phyloP scores from a whole-genome alignment of 176 grass and related monocot genomes.

The Bonia amplexicaulis region DNA sequence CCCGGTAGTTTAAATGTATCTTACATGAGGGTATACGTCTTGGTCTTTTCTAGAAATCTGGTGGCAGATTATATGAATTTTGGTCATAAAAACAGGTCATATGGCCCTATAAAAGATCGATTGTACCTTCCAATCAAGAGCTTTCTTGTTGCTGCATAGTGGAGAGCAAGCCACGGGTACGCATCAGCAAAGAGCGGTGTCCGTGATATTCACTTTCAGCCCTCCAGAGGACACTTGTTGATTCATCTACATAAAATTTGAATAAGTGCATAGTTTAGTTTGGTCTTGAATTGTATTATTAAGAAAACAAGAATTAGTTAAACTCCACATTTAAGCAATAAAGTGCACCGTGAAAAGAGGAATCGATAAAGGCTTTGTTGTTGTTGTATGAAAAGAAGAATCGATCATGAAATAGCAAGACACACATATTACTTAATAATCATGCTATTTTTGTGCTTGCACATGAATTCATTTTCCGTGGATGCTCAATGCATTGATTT shows the following conservation, averaged over 20 bases:
- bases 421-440: not conserved
- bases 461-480: not conserved
- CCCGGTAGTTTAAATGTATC: not conserved
- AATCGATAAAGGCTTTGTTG: not conserved
- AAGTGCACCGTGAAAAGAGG: not conserved
- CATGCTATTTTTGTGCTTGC: not conserved
- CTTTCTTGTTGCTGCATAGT: slow-evolving; percentile 63
- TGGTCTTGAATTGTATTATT: not conserved
- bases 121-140: slow-evolving; percentile 62
- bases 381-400: not conserved
- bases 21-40: not conserved
- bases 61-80: not conserved
- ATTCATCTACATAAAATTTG: slow-evolving; percentile 55
- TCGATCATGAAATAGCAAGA: not conserved
- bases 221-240: slow-evolving; percentile 52
- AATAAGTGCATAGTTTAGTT: not conserved
- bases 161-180: slow-evolving; percentile 64
- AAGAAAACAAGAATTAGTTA: not conserved
- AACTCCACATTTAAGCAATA: not conserved
- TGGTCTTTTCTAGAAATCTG: not conserved
- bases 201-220: slow-evolving; percentile 88
- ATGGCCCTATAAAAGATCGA: not conserved
- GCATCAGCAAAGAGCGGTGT: slow-evolving; percentile 63
- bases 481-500: not conserved
- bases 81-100: not conserved